phyloP scores from a whole-genome alignment of 2,329 filamentous ascomycete species.

The Cladosporium sp. region DNA sequence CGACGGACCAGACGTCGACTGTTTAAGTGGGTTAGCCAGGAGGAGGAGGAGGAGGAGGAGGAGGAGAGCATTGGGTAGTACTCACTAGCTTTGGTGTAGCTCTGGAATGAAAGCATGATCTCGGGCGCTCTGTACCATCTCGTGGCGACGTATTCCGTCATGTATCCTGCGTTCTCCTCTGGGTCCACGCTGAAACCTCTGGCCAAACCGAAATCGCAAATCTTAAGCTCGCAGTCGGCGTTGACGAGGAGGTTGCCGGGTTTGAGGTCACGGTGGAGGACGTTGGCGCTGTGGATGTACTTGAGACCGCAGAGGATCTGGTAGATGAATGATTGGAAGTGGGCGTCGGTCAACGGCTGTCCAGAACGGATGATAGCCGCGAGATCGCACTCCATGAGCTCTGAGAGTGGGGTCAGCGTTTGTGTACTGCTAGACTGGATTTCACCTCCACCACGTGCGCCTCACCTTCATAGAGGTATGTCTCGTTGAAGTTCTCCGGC shows the following conservation, averaged over 20 bases:
- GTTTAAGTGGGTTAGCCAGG: background rate
- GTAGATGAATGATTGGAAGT: conserved; percentile 99
- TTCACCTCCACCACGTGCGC: background rate
- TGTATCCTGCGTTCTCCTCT: conserved; percentile 97
- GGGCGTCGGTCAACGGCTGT: conserved; percentile 92
- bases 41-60: background rate
- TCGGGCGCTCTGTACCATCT: conserved; percentile 98
- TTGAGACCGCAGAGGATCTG: conserved; percentile 96
- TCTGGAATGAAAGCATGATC: conserved; percentile 99
- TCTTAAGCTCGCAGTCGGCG: conserved; percentile 98
- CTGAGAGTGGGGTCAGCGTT: conserved; percentile 41
- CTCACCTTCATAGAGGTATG: conserved; percentile 94
- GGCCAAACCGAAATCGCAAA: conserved; percentile 94
- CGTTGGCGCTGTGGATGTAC: conserved; percentile 98
- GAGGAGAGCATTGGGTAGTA: conserved; percentile 28
- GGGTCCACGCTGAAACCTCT: conserved; percentile 95
- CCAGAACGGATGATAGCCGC: conserved; percentile 96
- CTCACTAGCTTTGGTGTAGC: conserved; percentile 99
- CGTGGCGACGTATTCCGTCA: conserved; percentile 98
- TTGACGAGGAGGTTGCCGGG: conserved; percentile 96
- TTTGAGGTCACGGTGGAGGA: conserved; percentile 93
- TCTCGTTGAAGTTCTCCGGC: conserved; percentile 97
- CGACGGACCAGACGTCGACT: conserved; percentile 99
- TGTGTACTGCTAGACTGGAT: background rate
- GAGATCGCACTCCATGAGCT: conserved; percentile 98